A percentile compares a stretch with the other conserved stretches of the same genome.
These are phyloP conservation scores for Erodium trifolium DNA, from an alignment of 441 rosid species.

Conservation along the genomic window DNA sequence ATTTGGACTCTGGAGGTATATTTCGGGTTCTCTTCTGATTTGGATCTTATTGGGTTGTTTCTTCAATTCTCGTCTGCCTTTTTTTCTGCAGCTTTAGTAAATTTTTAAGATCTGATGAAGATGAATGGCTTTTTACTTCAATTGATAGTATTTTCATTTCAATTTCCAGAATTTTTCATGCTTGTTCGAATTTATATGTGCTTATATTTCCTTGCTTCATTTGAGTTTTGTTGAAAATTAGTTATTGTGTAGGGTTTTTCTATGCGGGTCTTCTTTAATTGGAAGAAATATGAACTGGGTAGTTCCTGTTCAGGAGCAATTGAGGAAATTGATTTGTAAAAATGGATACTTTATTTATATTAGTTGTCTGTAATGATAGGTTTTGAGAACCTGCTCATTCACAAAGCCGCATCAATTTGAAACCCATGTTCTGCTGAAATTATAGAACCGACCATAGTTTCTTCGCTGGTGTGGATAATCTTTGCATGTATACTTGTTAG, in stretches of 20 bases:
- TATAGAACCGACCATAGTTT: neutral
- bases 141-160: neutral
- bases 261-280: neutral
- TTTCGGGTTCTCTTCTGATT: neutral
- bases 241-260: neutral
- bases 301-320: neutral
- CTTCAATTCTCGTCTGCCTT: neutral
- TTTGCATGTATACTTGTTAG: no score
- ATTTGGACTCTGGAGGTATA: constrained; percentile 98
- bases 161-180: neutral
- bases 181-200: neutral
- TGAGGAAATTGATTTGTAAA: neutral
- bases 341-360: constrained; percentile 3
- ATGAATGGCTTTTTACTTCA: no score
- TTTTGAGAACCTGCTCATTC: neutral
- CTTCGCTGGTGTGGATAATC: neutral
- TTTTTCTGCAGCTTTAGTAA: neutral
- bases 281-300: neutral
- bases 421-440: neutral
- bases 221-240: constrained; percentile 2
- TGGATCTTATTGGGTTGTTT: constrained; percentile 2
- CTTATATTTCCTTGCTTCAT: neutral
- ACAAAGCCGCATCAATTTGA: neutral
- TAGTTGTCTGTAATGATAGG: neutral
- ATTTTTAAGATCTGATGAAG: constrained; percentile 4